These are phyloP conservation scores for Vaccinium corymbosum DNA, from an alignment of 148 eudicot genomes.

Conservation along the genomic window DNA sequence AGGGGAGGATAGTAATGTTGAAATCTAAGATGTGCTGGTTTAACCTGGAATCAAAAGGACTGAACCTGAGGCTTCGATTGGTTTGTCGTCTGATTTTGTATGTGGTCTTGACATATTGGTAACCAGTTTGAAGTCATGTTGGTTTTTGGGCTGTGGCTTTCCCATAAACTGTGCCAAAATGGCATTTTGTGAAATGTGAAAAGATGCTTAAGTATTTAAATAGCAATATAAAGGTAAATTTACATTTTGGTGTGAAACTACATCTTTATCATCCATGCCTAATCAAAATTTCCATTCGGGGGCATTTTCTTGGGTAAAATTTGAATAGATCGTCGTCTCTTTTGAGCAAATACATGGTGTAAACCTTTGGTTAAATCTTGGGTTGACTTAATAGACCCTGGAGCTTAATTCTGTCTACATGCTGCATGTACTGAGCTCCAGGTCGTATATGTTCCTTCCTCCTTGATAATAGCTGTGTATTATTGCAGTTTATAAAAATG, in stretches of 20 bases:
- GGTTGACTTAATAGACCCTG: neutral
- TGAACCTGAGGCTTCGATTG: neutral
- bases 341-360: neutral
- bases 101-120: neutral
- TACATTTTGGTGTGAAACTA: neutral
- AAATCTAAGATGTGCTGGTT: neutral
- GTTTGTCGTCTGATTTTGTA: neutral
- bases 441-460: neutral
- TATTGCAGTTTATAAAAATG: neutral
- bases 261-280: neutral
- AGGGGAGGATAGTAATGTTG: neutral
- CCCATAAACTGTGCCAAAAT: neutral
- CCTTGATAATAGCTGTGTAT: neutral
- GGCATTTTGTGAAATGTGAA: neutral
- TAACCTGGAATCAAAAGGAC: neutral
- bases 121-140: slow-evolving; percentile 3
- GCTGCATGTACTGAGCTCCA: neutral
- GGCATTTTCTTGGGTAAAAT: neutral
- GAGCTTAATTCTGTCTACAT: neutral
- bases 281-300: neutral
- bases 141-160: neutral
- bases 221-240: neutral
- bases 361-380: neutral
- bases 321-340: neutral
- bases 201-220: neutral